These are phyloP conservation scores for Metschnikowia vanudenii DNA, from an alignment of 805 yeast species.

Conservation along the genomic window DNA sequence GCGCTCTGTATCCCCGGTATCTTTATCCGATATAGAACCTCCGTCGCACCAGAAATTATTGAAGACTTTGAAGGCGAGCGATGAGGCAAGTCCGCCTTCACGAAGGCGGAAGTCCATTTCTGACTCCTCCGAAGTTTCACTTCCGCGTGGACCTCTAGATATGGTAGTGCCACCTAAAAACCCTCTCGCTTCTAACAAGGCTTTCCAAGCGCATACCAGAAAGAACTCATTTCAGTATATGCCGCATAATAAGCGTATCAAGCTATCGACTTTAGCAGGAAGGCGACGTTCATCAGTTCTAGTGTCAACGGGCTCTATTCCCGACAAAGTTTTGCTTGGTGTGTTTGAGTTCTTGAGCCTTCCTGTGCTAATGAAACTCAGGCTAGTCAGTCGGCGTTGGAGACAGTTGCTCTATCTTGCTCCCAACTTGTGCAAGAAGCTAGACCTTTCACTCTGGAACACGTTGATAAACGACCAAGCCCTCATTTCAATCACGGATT, in stretches of 20 bases:
- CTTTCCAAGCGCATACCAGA: slow-evolving; percentile 27
- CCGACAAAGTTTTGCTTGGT: slow-evolving; percentile 55
- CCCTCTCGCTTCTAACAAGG: slow-evolving; percentile 31
- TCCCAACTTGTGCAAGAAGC: slow-evolving; percentile 46
- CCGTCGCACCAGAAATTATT: slow-evolving; percentile 6
- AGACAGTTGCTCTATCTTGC: slow-evolving; percentile 60
- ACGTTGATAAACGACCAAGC: slow-evolving; percentile 58
- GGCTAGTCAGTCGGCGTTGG: slow-evolving; percentile 66
- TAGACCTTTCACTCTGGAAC: slow-evolving; percentile 65
- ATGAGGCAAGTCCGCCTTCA: background rate
- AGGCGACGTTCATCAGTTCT: slow-evolving; percentile 56
- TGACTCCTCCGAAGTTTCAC: slow-evolving; percentile 9
- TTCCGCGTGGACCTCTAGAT: slow-evolving; percentile 17
- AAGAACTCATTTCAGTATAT: slow-evolving; percentile 48
- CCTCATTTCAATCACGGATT: slow-evolving; percentile 57
- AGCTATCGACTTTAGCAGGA: slow-evolving; percentile 45
- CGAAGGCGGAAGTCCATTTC: slow-evolving; percentile 18
- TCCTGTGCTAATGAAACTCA: slow-evolving; percentile 58
- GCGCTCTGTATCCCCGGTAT: slow-evolving; percentile 21
- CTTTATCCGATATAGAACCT: slow-evolving; percentile 15
- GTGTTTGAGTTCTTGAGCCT: slow-evolving; percentile 54
- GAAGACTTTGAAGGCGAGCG: slow-evolving; percentile 6
- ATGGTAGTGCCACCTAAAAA: slow-evolving; percentile 40
- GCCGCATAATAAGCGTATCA: slow-evolving; percentile 52
- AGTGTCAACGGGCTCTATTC: slow-evolving; percentile 52